Evolutionary conservation across 2,329 filamentous ascomycete species (phyloP).

Genomic region (Calcarisporium arbuscula): DNA sequence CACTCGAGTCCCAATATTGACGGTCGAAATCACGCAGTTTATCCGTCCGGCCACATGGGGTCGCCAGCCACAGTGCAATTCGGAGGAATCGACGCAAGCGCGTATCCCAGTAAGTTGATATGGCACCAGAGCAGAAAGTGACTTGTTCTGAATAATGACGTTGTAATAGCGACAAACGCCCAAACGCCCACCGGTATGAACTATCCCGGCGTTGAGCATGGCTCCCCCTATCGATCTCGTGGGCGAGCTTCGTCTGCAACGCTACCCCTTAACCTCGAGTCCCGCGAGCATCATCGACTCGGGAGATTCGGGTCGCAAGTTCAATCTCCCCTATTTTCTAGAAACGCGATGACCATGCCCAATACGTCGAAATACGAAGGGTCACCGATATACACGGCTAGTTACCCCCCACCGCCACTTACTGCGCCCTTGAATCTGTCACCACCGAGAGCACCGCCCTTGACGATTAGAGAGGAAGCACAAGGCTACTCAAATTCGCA

Average conservation of each 20-base stretch:
- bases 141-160: constrained; percentile 14
- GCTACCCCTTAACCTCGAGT: constrained; percentile 38
- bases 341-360: no score
- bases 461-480: constrained; percentile 18
- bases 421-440: constrained; percentile 48
- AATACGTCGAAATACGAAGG: constrained; percentile 34
- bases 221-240: constrained; percentile 37
- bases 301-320: constrained; percentile 17
- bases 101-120: constrained; percentile 45
- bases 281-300: constrained; percentile 38
- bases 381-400: constrained; percentile 40
- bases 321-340: no score
- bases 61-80: constrained; percentile 25
- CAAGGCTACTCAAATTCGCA: constrained; percentile 47
- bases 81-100: constrained; percentile 42
- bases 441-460: constrained; percentile 5
- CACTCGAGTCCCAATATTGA: constrained; percentile 40
- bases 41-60: constrained; percentile 41
- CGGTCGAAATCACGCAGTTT: constrained; percentile 42
- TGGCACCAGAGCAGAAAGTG: background rate
- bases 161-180: constrained; percentile 30
- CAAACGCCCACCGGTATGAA: constrained; percentile 44
- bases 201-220: constrained; percentile 38
- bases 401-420: constrained; percentile 48
- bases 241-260: constrained; percentile 43